Base-by-base conservation (phyloP, 1,284 basidiomycete species). In the Tilletia caries region DNA sequence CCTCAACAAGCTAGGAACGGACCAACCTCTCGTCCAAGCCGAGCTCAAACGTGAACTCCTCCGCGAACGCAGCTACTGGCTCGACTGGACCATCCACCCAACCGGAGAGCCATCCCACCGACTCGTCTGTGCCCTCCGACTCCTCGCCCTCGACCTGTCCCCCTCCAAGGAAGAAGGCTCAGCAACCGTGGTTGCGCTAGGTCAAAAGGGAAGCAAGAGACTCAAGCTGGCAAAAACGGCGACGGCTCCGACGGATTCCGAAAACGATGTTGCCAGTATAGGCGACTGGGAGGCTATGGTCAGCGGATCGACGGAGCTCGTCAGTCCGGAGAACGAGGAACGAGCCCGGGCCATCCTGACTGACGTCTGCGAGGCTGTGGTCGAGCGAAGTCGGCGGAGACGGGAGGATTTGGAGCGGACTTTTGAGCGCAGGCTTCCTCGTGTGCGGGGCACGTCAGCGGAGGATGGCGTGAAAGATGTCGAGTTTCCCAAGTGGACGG, bases 31-130 rank as follows among this genome's bases (percentile, higher is more conserved):
- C 58, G 32, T 62, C 58, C 58, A 62, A 23, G 58, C 58, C 58
- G 58, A 62, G 32, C 58, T 62, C 58, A 62, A 62, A 29, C 58
- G 58, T 3, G 58, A 62, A 29, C 58, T 62, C 18, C 33, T 62
- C 32, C 29, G 32, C 10, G 58, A 62, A 23, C 58, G 58, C 12
- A 23, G 33, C 18, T 62, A 62, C 33, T 62, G 58, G 58, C 58
- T 62, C 32, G 58, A 62, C 18, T 62, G 58, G 58, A 62, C 58
- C 29, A 62, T 62, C 58, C 58, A 62, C n/a, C 58, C 58, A 15
- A 62, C 58, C 3, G 58, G 58, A 3, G 58, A 62, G 32, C 58
- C 58, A 2, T 62, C 58, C 32, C 58, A 62, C 34, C 58, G 58
- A 37, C 58, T 62, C 29, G 58, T 62, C 18, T 62, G 58, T 23